phyloP scores from a whole-genome alignment of 371 early-diverging fungal genomes.

The Choanephora cucurbitarum region DNA sequence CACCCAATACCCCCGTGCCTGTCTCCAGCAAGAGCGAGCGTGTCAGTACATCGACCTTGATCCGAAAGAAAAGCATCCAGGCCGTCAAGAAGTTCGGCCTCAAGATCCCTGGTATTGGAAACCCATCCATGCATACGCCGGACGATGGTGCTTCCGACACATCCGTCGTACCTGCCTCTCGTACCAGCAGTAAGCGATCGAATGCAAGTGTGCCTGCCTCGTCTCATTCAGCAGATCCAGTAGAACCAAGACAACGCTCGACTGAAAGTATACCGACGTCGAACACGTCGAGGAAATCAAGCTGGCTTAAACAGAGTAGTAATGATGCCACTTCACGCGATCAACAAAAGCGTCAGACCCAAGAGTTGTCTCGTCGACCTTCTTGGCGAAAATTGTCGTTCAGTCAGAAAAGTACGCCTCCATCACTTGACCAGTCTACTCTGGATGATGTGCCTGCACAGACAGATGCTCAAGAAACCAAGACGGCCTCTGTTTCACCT shows the following conservation, averaged over 20 bases:
- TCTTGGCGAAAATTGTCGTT: conserved; percentile 19
- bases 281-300: too few species aligned
- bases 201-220: not conserved
- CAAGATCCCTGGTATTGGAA: conserved; percentile 1
- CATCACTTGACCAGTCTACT: conserved; percentile 15
- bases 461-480: not conserved
- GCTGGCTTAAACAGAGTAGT: too few species aligned
- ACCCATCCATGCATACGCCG: not conserved
- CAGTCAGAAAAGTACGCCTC: conserved; percentile 8
- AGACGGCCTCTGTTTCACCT: not conserved
- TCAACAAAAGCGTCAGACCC: conserved; percentile 9
- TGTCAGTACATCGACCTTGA: conserved; percentile 60
- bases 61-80: conserved; percentile 25
- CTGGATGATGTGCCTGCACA: conserved; percentile 8
- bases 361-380: not conserved
- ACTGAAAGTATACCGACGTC: not conserved
- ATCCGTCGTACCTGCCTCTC: not conserved
- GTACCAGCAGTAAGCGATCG: not conserved
- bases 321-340: too few species aligned
- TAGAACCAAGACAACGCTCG: not conserved
- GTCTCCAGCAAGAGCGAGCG: conserved; percentile 78
- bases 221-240: not conserved
- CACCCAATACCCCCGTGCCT: conserved; percentile 53
- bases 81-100: conserved; percentile 11
- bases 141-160: not conserved